Percentiles rank a stretch among this genome's conserved stretches.
These are phyloP conservation scores for Serendipita sp. DNA, from an alignment of 768 basidiomycete genomes.

Conservation along the genomic window DNA sequence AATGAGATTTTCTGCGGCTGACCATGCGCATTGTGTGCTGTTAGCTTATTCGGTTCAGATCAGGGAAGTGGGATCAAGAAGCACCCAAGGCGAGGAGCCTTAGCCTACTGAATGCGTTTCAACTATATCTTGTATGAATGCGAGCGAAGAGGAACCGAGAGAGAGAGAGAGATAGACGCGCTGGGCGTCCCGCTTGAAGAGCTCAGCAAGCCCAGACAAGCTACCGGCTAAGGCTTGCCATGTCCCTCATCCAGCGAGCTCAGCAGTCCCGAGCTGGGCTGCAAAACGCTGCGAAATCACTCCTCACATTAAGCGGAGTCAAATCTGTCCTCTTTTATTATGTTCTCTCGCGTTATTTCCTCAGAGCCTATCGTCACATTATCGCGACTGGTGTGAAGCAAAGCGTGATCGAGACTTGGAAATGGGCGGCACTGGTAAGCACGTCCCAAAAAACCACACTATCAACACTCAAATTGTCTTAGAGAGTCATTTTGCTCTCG, in stretches of 20 bases:
- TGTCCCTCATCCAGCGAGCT: not conserved
- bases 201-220: not conserved
- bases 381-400: conserved; percentile 42
- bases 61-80: not conserved
- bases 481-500: conserved; percentile 42
- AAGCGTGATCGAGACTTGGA: conserved; percentile 37
- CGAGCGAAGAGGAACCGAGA: not conserved
- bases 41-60: not conserved
- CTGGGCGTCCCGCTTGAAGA: too few relatives aligned
- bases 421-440: conserved; percentile 36
- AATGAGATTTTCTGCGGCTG: conserved; percentile 11
- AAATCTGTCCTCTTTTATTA: conserved; percentile 48
- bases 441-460: not conserved
- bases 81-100: too few relatives aligned
- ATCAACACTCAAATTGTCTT: not conserved
- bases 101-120: too few relatives aligned
- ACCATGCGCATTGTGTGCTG: conserved; percentile 38
- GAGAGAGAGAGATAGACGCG: not conserved
- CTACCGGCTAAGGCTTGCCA: not conserved
- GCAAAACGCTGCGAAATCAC: not conserved
- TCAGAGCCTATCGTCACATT: conserved; percentile 46
- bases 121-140: too few relatives aligned
- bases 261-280: not conserved
- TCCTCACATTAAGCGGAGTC: conserved; percentile 15
- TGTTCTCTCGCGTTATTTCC: conserved; percentile 32